phyloP scores from a whole-genome alignment of 768 basidiomycete species.

The Trametes meyenii region DNA sequence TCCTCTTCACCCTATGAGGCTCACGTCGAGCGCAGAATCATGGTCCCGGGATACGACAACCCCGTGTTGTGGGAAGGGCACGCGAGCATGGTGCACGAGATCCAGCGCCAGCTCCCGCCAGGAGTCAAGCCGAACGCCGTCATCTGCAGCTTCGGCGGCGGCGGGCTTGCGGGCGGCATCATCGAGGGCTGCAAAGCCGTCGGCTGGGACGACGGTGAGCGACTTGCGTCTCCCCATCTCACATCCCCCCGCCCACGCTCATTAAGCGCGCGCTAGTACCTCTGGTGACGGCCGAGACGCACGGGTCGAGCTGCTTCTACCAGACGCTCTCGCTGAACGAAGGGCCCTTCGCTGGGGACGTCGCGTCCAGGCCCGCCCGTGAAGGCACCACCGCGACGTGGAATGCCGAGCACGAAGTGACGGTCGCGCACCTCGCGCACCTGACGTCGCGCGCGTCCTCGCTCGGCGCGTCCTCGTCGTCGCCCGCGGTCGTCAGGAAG shows the following conservation, averaged over 20 bases:
- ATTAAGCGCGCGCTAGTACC: constrained; percentile 48
- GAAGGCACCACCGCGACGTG: constrained; percentile 45
- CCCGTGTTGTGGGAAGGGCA: constrained; percentile 75
- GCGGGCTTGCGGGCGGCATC: constrained; percentile 69
- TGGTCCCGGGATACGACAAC: constrained; percentile 75
- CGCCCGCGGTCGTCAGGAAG: constrained; percentile 63
- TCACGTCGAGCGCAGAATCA: constrained; percentile 44
- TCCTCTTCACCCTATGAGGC: not conserved
- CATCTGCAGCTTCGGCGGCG: constrained; percentile 79
- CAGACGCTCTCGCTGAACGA: constrained; percentile 66
- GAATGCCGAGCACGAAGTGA: constrained; percentile 47
- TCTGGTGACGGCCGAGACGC: constrained; percentile 68
- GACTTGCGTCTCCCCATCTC: not conserved
- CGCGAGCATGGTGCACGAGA: constrained; percentile 71
- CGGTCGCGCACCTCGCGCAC: constrained; percentile 56
- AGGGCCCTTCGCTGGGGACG: constrained; percentile 37
- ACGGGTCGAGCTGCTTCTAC: constrained; percentile 75
- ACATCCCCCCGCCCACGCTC: not conserved
- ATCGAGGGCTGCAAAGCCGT: constrained; percentile 64
- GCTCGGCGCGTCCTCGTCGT: constrained; percentile 68
- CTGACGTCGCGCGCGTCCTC: constrained; percentile 72
- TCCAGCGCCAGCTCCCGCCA: constrained; percentile 52
- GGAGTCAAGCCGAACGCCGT: constrained; percentile 62
- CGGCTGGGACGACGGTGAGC: constrained; percentile 70
- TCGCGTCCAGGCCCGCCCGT: constrained; percentile 38